Evolutionary conservation across 129 eudicot species (phyloP), one percentile per base, ranked within the genome.

Genomic region (Lactuca saligna): DNA sequence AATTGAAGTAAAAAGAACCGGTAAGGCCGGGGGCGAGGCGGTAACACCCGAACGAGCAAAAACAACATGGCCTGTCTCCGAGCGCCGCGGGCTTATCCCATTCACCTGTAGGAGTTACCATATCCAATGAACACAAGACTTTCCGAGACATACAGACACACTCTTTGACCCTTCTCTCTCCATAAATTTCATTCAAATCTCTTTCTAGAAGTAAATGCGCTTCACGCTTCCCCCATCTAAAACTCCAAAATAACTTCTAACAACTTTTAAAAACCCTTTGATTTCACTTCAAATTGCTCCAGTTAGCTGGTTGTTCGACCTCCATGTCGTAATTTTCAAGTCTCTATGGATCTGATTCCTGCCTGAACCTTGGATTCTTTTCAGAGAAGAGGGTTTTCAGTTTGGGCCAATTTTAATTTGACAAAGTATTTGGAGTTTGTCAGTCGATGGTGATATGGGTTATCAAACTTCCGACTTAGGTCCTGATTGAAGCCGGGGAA

Each of bases 401-500:
- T 11, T 50, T 10, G 56, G 48, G 61, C 63, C 20, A 44, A 70
- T 15, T 17, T 62, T 72, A 32, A 16, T 1, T 20, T 46, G 6
- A 57, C 48, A 6, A 20, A 54, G 61, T 17, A 38, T 56, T 48
- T 14, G 4, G 54, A 15, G 31, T 12, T 46, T 34, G 4, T 33
- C 17, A 50, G 20, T 13, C 33, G 17, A 34, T 9, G 68, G 25
- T 50, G n/a, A 37, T 16, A 41, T 53, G 64, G 32, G 39, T 51
- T 67, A 15, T 13, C 70, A 48, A 38, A 63, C 38, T 63, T 69
- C 66, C 17, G 69, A 54, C 54, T 57, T 70, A 62, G 81, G 81
- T 13, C 83, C 81, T 71, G 75, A 82, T 69, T 84, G 83, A 80
- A 80, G 78, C 38, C 9, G 29, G 44, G 58, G 54, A n/a, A 63